Base-by-base conservation (phyloP, 1,284 basidiomycete genomes). In the Ceratobasidium papillatum region DNA sequence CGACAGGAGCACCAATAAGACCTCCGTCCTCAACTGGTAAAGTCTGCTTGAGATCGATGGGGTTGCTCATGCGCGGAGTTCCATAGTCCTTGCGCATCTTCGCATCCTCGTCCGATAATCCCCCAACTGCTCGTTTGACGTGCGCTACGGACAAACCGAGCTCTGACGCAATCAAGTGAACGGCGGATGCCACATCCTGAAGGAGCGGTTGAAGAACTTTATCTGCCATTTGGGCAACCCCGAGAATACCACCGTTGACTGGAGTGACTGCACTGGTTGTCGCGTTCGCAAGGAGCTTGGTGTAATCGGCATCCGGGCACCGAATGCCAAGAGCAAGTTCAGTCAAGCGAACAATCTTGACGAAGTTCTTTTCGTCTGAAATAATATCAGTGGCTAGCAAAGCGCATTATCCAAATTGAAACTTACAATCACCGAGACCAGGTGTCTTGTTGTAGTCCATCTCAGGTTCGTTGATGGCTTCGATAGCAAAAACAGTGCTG, bases 391-490 rank as follows among this genome's bases (percentile, higher is more conserved):
- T 32, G 17, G 14, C 17, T 41, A 14, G 12, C 9, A 7, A 2
- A 1, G 51, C 2, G 30, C 2, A 49, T 30, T n/a, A 25, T 45
- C 47, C 36, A 32, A 30, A 9, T 51, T 43, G 4, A 30, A 41
- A 77, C 84, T 49, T 80, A 92, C 91, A 93, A 59, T 85, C 83
- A 25, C 91, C 91, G 65, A 90, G 89, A 22, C 85, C 87, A 0
- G 91, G 91, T 0, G 91, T 93, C 76, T 84, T 80, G 9, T 76
- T 80, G 1, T 90, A 89, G 79, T 93, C 82, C 89, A 88, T 89
- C 77, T 91, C 87, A 0, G 91, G 91, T 76, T 94, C 92, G 77
- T 94, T 94, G 52, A 91, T 84, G 0, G 91, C 91, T 78, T 93
- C 86, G 41, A 94, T 91, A 0, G 89, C 83, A 65, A 90, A 89